A percentile compares a stretch with the other conserved stretches of the same genome.
Evolutionary conservation across 768 basidiomycete species (phyloP).

Genomic region (Bullera alba): DNA sequence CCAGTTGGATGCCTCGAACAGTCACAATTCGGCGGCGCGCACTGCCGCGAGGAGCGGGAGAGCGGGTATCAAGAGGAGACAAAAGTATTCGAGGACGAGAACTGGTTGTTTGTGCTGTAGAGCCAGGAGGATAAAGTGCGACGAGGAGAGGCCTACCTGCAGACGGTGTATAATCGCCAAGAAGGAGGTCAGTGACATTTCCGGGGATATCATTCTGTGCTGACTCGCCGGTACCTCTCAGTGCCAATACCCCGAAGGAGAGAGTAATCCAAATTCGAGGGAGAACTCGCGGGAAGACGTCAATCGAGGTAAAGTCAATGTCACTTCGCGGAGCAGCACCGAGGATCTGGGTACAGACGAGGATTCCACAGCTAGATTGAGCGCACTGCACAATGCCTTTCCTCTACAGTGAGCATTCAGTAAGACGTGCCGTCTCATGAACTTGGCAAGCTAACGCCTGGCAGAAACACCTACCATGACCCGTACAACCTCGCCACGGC

Average conservation of each 20-base stretch:
- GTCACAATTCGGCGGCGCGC: too few relatives aligned
- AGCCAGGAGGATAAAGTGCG: conserved; percentile 95
- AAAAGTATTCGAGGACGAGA: conserved; percentile 90
- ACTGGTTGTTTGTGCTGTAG: conserved; percentile 91
- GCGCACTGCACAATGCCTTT: too few relatives aligned
- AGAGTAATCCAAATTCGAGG: background rate
- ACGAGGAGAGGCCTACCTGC: conserved; percentile 82
- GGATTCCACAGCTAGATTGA: background rate
- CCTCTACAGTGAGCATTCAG: too few relatives aligned
- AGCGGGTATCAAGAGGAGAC: conserved; percentile 43
- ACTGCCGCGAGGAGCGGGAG: too few relatives aligned
- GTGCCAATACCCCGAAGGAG: conserved; percentile 21
- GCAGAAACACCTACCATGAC: too few relatives aligned
- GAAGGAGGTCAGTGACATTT: conserved; percentile 51
- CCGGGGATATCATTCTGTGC: background rate
- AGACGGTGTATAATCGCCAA: conserved; percentile 79
- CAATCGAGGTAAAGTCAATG: conserved; percentile 1
- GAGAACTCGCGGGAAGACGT: background rate
- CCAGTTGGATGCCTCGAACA: too few relatives aligned
- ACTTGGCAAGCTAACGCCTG: too few relatives aligned
- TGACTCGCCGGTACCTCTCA: background rate
- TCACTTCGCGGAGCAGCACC: background rate
- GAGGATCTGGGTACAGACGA: background rate
- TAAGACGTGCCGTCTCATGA: too few relatives aligned
- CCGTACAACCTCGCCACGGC: too few relatives aligned